Base-by-base conservation (phyloP, 176 grass and related monocot genomes). In the Ensete ventricosum region DNA sequence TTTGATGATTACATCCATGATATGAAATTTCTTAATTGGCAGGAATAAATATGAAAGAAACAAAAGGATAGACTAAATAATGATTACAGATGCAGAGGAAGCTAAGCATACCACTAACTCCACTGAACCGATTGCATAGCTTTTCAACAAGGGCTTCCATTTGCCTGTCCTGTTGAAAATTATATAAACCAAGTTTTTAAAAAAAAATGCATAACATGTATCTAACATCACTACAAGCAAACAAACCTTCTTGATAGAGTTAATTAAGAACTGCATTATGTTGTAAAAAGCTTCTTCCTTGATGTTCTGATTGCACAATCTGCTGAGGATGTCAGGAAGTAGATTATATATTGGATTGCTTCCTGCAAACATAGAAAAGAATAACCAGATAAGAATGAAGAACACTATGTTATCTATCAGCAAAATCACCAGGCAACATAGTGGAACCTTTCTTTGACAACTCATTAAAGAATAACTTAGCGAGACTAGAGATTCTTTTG, bases 71-170 rank as follows among this genome's bases (percentile, higher is more conserved):
- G 34, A 68, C 50, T 59, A 1, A 24, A 10, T 11, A 24, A 55
- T 51, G 67, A 77, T 83, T 12, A 73, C 55, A 68, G 58, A 65
- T 57, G 25, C 53, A 73, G 54, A 23, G 72, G 1, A 9, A 59
- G 73, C 68, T 57, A 34, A 74, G 62, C 71, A 54, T 98, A 98
- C 94, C 94, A 66, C 87, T 90, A 85, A 82, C 81, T 73, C 94
- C 94, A 75, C 82, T 70, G 79, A 98, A 98, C 78, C 94, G 86
- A 83, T 93, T 98, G 80, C 94, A 98, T 9, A 98, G 94, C 86
- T 98, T 98, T 79, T 98, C 94, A 64, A 93, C 94, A 83, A 98
- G 94, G 80, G 94, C 83, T 87, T 98, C 94, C 94, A 98, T 98
- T 93, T 98, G 94, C 83, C 91, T 98, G 78, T 98, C 94, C 94